Evolutionary conservation across 768 basidiomycete genomes (phyloP), one percentile per base, ranked within the genome.

Genomic region (Lenzites betulinus): DNA sequence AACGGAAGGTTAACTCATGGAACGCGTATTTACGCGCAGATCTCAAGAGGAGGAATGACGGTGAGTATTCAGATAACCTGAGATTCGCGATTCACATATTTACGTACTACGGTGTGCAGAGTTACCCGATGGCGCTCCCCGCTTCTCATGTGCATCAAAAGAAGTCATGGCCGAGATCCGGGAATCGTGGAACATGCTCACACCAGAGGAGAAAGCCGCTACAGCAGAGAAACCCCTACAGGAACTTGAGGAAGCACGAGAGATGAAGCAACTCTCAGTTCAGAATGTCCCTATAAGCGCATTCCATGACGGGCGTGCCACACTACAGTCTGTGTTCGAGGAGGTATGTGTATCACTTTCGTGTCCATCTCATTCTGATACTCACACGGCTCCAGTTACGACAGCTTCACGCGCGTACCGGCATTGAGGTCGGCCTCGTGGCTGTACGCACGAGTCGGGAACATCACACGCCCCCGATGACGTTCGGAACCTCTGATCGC

Each of bases 221-320:
- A 16, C 20, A 28, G 39, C 52, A 22, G 36, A 60, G 46, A 44
- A 47, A 18, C 13, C 47, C 20, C 8, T 60, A 7, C 11, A 39
- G 46, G 36, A 44, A n/a, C n/a, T 54, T 1, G 52, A 26, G 9
- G 59, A 60, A 11, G 41, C 12, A 6, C 13, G 23, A 20, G 44
- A 54, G 44, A 53, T 42, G 35, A 43, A 49, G 44, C 33, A 42
- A 12, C 18, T 39, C 20, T 30, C 51, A 4, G 30, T 51, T 2
- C 59, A 54, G 25, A 60, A 41, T 23, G 52, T 49, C 16, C 23
- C 59, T 7, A 26, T 60, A 9, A 54, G 22, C 16, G 41, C 41
- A 15, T 60, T 60, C 52, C 59, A 60, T 35, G 59, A 60, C 26
- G 44, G n/a, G 11, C 43, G 59, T 3, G 43, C 43, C 1, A 47